Conservation (phyloP, 805 yeast species). For the Candida quercuum region DNA sequence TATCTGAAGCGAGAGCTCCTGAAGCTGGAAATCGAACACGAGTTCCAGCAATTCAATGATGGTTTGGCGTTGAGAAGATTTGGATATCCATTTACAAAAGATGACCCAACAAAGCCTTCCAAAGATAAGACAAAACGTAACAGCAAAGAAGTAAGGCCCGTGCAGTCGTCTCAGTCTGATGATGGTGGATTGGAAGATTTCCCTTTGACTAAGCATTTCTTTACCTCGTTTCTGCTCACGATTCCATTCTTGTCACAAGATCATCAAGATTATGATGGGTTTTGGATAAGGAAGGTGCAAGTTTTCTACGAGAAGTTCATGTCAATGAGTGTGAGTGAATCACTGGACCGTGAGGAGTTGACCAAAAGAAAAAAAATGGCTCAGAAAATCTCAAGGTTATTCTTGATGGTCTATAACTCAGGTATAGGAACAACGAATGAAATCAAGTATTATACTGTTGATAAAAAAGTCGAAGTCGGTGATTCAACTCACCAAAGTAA, state of each 20-base stretch:
- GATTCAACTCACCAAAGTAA: constrained; percentile 23
- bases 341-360: constrained; percentile 71
- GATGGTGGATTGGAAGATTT: constrained; percentile 27
- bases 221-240: constrained; percentile 53
- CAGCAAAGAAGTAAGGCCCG: not conserved
- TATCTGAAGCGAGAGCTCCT: constrained; percentile 80
- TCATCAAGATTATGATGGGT: constrained; percentile 42
- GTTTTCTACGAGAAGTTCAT: constrained; percentile 78
- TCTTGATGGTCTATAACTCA: constrained; percentile 69
- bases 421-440: constrained; percentile 63
- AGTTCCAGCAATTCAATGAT: constrained; percentile 53
- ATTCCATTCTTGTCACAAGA: constrained; percentile 66
- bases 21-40: constrained; percentile 53
- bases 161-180: constrained; percentile 8
- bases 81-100: constrained; percentile 69
- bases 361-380: constrained; percentile 64
- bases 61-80: constrained; percentile 59
- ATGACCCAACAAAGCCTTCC: constrained; percentile 31
- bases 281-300: constrained; percentile 80
- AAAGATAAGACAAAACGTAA: not conserved
- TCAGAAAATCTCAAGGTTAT: constrained; percentile 52
- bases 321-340: constrained; percentile 60
- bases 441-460: constrained; percentile 36
- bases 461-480: constrained; percentile 24
- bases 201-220: constrained; percentile 67